Evolutionary conservation across 257 asterid species (phyloP).

Genomic region (Rehmannia glutinosa): DNA sequence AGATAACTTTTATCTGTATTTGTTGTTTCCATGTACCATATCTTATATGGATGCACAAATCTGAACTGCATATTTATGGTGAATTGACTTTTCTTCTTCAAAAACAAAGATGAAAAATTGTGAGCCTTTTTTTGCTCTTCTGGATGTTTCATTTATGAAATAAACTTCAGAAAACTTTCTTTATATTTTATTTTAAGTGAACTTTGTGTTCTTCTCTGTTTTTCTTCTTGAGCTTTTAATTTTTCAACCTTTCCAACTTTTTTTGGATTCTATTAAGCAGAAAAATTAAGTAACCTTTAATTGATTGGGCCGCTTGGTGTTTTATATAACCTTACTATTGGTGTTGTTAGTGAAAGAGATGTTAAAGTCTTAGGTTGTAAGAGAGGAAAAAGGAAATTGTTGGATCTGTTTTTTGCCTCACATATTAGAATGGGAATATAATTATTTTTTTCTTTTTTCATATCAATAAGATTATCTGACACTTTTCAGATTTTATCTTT

Average conservation of each 20-base stretch:
- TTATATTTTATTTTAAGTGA: neutral
- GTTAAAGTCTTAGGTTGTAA: neutral
- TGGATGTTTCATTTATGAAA: neutral
- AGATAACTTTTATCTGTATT: no score
- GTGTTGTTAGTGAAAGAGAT: neutral
- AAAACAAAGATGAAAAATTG: conserved; percentile 2
- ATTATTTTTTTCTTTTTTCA: neutral
- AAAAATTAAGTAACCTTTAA: no score
- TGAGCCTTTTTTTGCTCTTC: neutral
- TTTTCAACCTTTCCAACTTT: neutral
- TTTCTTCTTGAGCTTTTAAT: neutral
- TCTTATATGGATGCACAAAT: no score
- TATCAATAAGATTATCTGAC: neutral
- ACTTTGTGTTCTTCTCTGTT: neutral
- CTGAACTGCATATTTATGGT: conserved; percentile 11
- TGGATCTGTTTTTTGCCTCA: neutral
- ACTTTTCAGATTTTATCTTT: neutral
- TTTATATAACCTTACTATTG: neutral
- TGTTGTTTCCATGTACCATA: no score
- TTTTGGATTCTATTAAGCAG: no score
- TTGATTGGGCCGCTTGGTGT: no score
- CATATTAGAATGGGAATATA: neutral
- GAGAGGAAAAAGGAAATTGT: neutral
- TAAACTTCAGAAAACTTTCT: neutral
- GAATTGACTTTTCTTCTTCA: conserved; percentile 3